Evolutionary conservation across 2,329 filamentous ascomycete genomes (phyloP), one percentile per base, ranked within the genome.

Genomic region (Laburnicola sp.): DNA sequence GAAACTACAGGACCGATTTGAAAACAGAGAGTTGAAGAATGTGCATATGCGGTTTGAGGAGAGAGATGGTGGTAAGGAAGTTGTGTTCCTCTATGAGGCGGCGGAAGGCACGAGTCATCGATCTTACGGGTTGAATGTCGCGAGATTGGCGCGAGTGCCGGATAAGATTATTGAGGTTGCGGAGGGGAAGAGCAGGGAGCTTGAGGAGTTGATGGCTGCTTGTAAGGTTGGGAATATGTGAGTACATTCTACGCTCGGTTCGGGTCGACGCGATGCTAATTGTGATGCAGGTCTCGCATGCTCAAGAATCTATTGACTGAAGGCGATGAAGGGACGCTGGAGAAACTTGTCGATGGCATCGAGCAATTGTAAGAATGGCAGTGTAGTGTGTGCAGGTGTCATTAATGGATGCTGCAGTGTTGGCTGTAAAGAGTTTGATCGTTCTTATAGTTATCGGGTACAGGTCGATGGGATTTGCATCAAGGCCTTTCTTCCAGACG

Each of bases 81-180:
- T 99, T 37, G 97, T 94, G 0, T 99, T 99, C 66, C 73, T 99
- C 42, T 99, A 99, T 69, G 91, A 97, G 69, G 87, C 97, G 2
- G 88, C 84, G 1, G 89, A 94, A 58, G 94, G 94, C 8, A 89
- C 96, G 8, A 93, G 94, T 6, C 92, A 97, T 78, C 83, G 94
- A 4, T 95, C 89, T 16, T 99, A 99, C 70, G 94, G 95, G 1
- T 59, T 99, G 50, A 97, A 97, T 71, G 94, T 97, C 22, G 94
- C 94, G 10, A 80, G 89, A 39, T 75, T 99, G 46, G 94, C 94
- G 2, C 86, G 86, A 45, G 82, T 99, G 36, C 91, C 93, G 0
- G 81, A 82, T 51, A 79, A 83, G 49, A 83, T 97, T 16, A 78
- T 97, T 30, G 88, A 92, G 25, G 79, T 91, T 23, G 94, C 94